These are phyloP conservation scores for Pseudofabraea citricarpa DNA, from an alignment of 2,329 filamentous ascomycete genomes.

Conservation along the genomic window DNA sequence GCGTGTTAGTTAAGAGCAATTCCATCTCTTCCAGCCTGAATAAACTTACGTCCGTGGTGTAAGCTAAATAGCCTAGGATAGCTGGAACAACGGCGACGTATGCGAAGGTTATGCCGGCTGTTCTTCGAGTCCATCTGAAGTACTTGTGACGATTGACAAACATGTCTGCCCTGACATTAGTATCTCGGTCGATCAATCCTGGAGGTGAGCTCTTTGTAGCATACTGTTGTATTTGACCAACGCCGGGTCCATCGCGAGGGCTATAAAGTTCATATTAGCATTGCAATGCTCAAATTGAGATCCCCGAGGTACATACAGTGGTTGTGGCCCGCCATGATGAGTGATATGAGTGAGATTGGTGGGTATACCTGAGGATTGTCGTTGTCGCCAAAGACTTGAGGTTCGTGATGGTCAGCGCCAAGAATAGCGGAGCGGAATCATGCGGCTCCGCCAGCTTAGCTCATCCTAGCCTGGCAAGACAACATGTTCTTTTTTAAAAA, in stretches of 20 bases:
- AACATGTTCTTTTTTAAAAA: too few relatives aligned
- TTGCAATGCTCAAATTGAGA: not conserved
- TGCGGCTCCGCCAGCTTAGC: too few relatives aligned
- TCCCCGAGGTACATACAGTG: constrained; percentile 31
- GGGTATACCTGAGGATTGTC: constrained; percentile 3
- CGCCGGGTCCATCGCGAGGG: constrained; percentile 37
- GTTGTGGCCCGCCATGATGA: constrained; percentile 45
- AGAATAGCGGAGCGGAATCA: too few relatives aligned
- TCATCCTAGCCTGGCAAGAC: too few relatives aligned
- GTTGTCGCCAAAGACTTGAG: constrained; percentile 8
- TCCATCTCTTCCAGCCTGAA: not conserved
- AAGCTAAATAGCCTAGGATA: constrained; percentile 66
- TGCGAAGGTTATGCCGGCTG: constrained; percentile 72
- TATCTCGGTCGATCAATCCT: constrained; percentile 1
- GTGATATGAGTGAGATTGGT: constrained; percentile 16
- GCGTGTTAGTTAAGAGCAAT: constrained; percentile 16
- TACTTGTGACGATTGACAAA: constrained; percentile 81
- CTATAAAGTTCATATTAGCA: constrained; percentile 16
- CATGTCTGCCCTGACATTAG: constrained; percentile 58
- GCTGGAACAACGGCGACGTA: constrained; percentile 71
- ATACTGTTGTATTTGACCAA: constrained; percentile 51
- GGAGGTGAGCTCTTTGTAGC: constrained; percentile 14
- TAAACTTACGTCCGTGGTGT: constrained; percentile 76
- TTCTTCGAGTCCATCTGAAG: constrained; percentile 89
- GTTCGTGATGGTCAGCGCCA: constrained; percentile 6